Evolutionary conservation across 345 rosid species (phyloP).

Genomic region (Erucastrum elatum): DNA sequence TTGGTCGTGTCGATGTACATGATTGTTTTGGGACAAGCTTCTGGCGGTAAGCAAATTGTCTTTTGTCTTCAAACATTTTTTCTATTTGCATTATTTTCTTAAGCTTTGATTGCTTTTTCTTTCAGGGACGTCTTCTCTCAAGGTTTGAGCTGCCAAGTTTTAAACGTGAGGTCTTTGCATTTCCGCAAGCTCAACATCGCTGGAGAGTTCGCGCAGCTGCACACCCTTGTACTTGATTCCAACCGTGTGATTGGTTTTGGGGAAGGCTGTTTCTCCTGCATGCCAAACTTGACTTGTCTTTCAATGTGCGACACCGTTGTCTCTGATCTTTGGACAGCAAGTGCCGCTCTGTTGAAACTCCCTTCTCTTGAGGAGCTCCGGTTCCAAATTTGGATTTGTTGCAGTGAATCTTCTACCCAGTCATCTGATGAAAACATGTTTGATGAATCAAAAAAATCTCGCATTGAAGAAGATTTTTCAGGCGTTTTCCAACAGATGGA

Average conservation of each 20-base stretch:
- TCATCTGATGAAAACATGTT: constrained; percentile 38
- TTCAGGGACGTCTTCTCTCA: constrained; percentile 66
- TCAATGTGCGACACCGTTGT: constrained; percentile 85
- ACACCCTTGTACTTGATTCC: constrained; percentile 72
- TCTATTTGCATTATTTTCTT: not conserved
- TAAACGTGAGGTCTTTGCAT: constrained; percentile 65
- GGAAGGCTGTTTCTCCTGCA: constrained; percentile 78
- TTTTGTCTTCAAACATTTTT: constrained; percentile 20
- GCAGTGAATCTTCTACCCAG: constrained; percentile 45
- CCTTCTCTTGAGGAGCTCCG: constrained; percentile 64
- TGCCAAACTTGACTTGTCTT: constrained; percentile 73
- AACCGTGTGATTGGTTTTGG: constrained; percentile 68
- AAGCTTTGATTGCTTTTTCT: not conserved
- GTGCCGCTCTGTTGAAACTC: constrained; percentile 76
- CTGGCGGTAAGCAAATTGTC: constrained; percentile 51
- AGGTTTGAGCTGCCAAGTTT: constrained; percentile 72
- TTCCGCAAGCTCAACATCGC: constrained; percentile 73
- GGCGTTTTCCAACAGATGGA: constrained; percentile 37
- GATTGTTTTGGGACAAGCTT: constrained; percentile 68
- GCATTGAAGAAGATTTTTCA: constrained; percentile 25
- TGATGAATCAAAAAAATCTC: constrained; percentile 29
- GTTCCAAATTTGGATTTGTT: constrained; percentile 72
- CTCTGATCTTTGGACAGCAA: constrained; percentile 81
- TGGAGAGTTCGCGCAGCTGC: constrained; percentile 67
- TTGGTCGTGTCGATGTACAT: constrained; percentile 60